Base-by-base conservation (phyloP, 2,329 filamentous ascomycete genomes). In the Colletotrichum lini region DNA sequence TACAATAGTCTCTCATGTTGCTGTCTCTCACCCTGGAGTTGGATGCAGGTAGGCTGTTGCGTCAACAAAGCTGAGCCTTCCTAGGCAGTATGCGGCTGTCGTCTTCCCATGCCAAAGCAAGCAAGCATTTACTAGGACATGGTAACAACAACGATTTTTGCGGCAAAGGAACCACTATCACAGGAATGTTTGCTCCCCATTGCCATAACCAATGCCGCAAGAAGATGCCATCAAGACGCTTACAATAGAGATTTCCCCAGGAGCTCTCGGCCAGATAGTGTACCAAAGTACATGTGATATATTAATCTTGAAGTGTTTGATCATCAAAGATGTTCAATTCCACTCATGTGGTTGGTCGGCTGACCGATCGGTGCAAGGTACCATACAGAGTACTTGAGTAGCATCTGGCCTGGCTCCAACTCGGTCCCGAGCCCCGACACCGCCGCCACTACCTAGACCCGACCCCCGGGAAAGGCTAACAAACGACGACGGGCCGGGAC, bases 401-500 rank as follows among this genome's bases (percentile, higher is more conserved):
- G 35, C 53, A 57, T 10, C 13, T 15, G n/a, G 12, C 5, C 53
- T 57, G 21, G 53, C 53, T 8, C 35, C 12, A 54, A 35, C 16
- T 6, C 53, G n/a, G 35, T 12, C 35, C 42, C 42, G 4, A 44
- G 30, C 30, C 21, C 26, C 58, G 18, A 50, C 44, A 60, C 23
- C 18, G n/a, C 30, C 44, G 8, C 13, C 23, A 18, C 35, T 4
- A n/a, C 18, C 40, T 38, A 12, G 26, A 21, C 59, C 59, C 59
- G 30, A 38, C 53, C 52, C 58, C 59, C 47, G 35, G 59, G 47
- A 62, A 62, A 62, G 45, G 45, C 59, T 62, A 62, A 42, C 23
- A n/a, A 61, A 52, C 47, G 59, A 47, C 47, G 59, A 47, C 59
- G 47, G 59, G 59, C 59, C 47, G 45, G 35, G 59, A 52, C 10